These are phyloP conservation scores for Dothidotthia symphoricarpi DNA, from an alignment of 2,329 filamentous ascomycete genomes.

Conservation along the genomic window DNA sequence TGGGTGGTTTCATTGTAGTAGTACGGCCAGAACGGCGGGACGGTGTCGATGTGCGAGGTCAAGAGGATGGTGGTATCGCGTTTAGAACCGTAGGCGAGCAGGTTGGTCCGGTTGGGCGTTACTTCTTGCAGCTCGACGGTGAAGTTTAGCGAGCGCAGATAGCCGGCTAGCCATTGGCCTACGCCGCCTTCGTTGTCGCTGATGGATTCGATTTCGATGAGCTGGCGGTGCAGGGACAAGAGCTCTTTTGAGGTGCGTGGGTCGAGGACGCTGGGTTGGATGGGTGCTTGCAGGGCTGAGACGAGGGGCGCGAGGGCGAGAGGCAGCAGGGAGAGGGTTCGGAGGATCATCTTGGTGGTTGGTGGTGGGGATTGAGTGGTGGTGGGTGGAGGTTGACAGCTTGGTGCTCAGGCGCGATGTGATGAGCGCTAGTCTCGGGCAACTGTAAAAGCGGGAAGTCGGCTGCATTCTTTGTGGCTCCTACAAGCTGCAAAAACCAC, in stretches of 20 bases:
- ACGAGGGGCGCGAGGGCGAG: constrained; percentile 13
- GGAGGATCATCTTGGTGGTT: constrained; percentile 15
- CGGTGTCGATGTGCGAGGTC: constrained; percentile 78
- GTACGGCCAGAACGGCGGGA: constrained; percentile 68
- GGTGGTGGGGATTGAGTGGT: background rate
- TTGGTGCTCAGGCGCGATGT: constrained; percentile 1
- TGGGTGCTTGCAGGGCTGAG: constrained; percentile 2
- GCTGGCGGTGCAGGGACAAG: constrained; percentile 69
- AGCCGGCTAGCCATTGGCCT: constrained; percentile 65
- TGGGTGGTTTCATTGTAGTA: constrained; percentile 50
- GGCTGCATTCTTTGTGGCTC: too few species aligned
- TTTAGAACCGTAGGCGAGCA: constrained; percentile 63
- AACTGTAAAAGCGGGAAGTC: too few species aligned
- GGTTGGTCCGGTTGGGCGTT: constrained; percentile 63
- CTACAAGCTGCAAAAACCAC: too few species aligned
- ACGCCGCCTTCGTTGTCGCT: constrained; percentile 67
- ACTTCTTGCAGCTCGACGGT: constrained; percentile 61
- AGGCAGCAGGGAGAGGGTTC: constrained; percentile 12
- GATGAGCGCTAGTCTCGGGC: too few species aligned
- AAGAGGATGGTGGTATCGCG: constrained; percentile 62
- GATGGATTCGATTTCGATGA: constrained; percentile 73
- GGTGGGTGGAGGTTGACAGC: background rate
- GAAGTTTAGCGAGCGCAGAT: constrained; percentile 62
- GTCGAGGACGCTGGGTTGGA: constrained; percentile 18
- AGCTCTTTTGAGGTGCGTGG: constrained; percentile 47